These are phyloP conservation scores for Umbellularia californica DNA, from an alignment of 164 flowering plant species.

Conservation along the genomic window DNA sequence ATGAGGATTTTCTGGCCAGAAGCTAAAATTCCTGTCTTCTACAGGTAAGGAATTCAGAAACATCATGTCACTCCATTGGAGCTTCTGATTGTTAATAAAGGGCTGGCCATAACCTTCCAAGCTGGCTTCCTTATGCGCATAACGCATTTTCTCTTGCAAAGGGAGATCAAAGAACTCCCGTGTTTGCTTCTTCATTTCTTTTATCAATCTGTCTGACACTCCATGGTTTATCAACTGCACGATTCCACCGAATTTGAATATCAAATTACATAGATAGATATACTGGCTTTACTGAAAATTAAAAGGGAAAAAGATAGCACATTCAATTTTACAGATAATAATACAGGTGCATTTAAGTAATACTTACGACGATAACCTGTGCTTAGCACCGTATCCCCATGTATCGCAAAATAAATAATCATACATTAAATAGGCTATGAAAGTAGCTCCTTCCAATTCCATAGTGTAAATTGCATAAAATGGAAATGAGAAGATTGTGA, in stretches of 20 bases:
- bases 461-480: no score
- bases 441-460: no score
- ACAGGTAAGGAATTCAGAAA: slow-evolving; percentile 5
- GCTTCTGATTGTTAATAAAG: neutral
- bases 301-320: neutral
- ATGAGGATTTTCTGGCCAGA: slow-evolving; percentile 10
- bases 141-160: slow-evolving; percentile 5
- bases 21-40: neutral
- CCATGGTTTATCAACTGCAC: slow-evolving; percentile 12
- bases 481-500: no score
- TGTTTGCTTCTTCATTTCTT: slow-evolving; percentile 1
- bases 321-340: no score
- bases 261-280: neutral
- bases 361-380: no score
- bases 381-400: no score
- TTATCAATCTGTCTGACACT: neutral
- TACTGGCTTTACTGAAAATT: neutral
- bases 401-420: no score
- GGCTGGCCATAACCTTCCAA: slow-evolving; percentile 12
- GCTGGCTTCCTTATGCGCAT: slow-evolving; percentile 8
- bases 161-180: slow-evolving; percentile 7
- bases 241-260: neutral
- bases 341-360: no score
- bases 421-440: no score
- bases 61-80: slow-evolving; percentile 13